Percentiles rank a stretch among this genome's conserved stretches.
Evolutionary conservation across 2,329 filamentous ascomycete genomes (phyloP).

Genomic region (Aspergillus fructus): DNA sequence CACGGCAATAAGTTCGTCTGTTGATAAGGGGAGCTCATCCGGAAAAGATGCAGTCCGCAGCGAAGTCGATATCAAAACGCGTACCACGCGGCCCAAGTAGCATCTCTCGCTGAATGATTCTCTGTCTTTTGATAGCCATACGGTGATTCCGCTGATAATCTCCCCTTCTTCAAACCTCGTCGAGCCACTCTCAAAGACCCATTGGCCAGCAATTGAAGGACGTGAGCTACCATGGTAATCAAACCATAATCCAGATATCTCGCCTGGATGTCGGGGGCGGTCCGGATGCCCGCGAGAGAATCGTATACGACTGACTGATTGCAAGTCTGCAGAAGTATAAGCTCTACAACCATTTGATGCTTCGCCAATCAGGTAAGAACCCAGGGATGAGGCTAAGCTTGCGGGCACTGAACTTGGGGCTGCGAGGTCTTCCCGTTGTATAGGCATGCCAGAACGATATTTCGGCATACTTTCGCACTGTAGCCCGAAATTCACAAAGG

Average conservation of each 20-base stretch:
- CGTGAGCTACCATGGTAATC: constrained; percentile 1
- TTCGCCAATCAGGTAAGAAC: background rate
- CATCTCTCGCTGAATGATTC: background rate
- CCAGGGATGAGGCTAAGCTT: background rate
- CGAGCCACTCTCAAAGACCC: background rate
- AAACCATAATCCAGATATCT: constrained; percentile 12
- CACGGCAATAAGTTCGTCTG: background rate
- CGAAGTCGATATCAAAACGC: constrained; percentile 3
- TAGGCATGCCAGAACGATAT: background rate
- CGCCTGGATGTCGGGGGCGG: background rate
- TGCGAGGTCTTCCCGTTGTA: background rate
- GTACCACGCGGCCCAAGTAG: constrained; percentile 6
- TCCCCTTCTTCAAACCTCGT: background rate
- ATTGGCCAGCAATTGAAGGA: constrained; percentile 6
- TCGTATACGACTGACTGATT: background rate
- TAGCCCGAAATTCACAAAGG: constrained; percentile 1
- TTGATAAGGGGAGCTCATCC: background rate
- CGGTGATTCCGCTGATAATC: constrained; percentile 1
- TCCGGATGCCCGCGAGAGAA: background rate
- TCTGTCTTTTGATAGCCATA: background rate
- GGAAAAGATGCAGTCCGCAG: background rate
- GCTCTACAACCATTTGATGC: background rate
- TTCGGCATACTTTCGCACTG: constrained; percentile 1
- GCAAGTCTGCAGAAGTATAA: constrained; percentile 3
- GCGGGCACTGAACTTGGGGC: background rate